Evolutionary conservation across 2,329 filamentous ascomycete genomes (phyloP).

Genomic region (Epichloe festucae): DNA sequence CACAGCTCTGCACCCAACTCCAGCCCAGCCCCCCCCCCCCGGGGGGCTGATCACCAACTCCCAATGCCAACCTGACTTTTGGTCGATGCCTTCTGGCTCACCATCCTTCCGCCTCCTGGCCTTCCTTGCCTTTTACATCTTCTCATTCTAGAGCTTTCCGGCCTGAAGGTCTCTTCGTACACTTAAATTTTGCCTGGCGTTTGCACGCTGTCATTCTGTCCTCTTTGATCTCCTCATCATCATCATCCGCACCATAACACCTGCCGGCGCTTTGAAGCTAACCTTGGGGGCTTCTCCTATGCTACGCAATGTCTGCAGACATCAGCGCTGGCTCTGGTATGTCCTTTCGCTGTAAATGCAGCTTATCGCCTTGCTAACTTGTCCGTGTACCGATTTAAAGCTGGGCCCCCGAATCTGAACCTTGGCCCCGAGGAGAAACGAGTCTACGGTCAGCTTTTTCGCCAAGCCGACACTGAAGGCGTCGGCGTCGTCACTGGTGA

Average conservation of each 20-base stretch:
- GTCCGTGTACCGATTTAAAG: conserved; percentile 18
- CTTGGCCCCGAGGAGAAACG: conserved; percentile 86
- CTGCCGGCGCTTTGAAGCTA: background rate
- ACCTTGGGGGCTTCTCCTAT: background rate
- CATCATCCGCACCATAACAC: background rate
- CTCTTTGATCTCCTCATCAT: background rate
- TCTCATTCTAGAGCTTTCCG: no score
- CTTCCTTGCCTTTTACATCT: background rate
- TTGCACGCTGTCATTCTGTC: no score
- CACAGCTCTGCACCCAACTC: conserved; percentile 4
- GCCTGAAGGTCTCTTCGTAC: no score
- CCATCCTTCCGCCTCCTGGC: background rate
- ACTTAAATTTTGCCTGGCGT: no score
- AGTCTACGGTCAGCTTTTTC: conserved; percentile 84
- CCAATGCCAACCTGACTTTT: background rate
- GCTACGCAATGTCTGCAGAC: conserved; percentile 14
- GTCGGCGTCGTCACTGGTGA: conserved; percentile 93
- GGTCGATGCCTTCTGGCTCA: background rate
- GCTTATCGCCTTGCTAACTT: conserved; percentile 6
- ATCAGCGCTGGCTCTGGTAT: conserved; percentile 13
- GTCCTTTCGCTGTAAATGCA: background rate
- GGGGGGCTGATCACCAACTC: background rate
- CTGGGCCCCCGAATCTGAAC: conserved; percentile 63
- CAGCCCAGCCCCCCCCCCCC: background rate
- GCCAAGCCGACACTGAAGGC: conserved; percentile 80